phyloP scores from a whole-genome alignment of 1,284 basidiomycete genomes.

The Sanghuangporus baumii region DNA sequence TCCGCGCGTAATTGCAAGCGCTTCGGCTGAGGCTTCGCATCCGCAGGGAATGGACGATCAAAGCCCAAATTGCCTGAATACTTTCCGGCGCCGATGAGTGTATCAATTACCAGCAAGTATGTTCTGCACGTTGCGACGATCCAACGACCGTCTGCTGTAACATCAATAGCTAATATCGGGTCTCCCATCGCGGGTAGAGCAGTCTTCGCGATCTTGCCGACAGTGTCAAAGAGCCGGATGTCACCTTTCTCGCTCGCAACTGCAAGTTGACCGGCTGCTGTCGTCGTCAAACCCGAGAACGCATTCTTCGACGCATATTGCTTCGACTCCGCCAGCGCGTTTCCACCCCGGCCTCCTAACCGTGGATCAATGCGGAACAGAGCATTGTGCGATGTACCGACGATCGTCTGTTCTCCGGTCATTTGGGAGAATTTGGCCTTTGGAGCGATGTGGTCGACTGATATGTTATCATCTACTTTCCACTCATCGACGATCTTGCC shows the following conservation, averaged over 20 bases:
- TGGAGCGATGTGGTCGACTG: constrained; percentile 87
- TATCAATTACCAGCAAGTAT: constrained; percentile 93
- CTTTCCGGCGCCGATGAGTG: constrained; percentile 87
- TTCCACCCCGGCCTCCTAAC: constrained; percentile 56
- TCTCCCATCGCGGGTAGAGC: constrained; percentile 95
- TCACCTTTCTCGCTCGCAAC: constrained; percentile 97
- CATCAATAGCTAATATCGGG: constrained; percentile 93
- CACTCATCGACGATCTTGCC: constrained; percentile 99
- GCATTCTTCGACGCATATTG: constrained; percentile 95
- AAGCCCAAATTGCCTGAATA: constrained; percentile 88
- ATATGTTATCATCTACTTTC: constrained; percentile 89
- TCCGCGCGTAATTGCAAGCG: constrained; percentile 87
- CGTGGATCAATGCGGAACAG: constrained; percentile 98
- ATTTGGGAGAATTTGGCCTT: constrained; percentile 94
- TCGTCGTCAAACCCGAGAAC: constrained; percentile 92
- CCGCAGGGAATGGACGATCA: constrained; percentile 93
- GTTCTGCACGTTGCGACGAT: constrained; percentile 95
- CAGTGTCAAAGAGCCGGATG: constrained; percentile 90
- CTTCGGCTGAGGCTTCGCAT: constrained; percentile 87
- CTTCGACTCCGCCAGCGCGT: constrained; percentile 94
- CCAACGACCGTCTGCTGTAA: constrained; percentile 91
- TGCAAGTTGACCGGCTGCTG: constrained; percentile 81
- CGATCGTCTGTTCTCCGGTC: constrained; percentile 88
- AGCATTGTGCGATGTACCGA: constrained; percentile 91
- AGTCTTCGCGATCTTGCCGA: constrained; percentile 99